Conservation (phyloP, 2,329 filamentous ascomycete species). For the Endoconidiophora laricicola region DNA sequence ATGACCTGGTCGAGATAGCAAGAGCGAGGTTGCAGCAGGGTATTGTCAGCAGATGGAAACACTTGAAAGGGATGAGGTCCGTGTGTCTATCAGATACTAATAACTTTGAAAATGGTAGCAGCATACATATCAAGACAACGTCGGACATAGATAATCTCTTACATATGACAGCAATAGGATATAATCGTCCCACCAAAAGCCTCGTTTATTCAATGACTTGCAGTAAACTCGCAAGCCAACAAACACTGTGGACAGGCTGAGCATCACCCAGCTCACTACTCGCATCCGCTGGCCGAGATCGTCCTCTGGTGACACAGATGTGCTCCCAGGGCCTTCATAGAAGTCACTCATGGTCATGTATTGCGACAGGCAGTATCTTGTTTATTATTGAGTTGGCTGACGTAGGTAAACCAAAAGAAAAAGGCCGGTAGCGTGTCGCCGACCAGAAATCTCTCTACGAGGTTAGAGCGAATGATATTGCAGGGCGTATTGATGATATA, state of each 20-base stretch:
- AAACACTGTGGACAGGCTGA: conserved; percentile 14
- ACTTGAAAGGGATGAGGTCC: no score
- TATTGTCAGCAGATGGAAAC: no score
- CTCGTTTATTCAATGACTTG: conserved; percentile 15
- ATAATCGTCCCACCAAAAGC: conserved; percentile 19
- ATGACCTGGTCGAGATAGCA: conserved; percentile 4
- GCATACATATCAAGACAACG: neutral
- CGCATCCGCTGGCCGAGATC: conserved; percentile 13
- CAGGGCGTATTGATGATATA: no score
- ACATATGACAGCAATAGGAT: conserved; percentile 17
- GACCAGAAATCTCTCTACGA: no score
- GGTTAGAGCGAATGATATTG: no score
- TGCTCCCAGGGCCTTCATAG: neutral
- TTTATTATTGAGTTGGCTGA: no score
- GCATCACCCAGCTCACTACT: conserved; percentile 15
- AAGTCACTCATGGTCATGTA: conserved; percentile 9
- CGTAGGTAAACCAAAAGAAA: neutral
- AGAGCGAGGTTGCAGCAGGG: neutral
- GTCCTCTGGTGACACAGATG: neutral
- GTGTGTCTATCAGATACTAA: neutral
- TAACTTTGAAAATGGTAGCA: neutral
- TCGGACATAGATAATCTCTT: conserved; percentile 12
- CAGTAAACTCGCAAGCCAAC: conserved; percentile 16
- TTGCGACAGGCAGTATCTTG: no score
- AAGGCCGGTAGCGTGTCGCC: no score